phyloP scores from a whole-genome alignment of 768 basidiomycete species.

The Suillus americanus region DNA sequence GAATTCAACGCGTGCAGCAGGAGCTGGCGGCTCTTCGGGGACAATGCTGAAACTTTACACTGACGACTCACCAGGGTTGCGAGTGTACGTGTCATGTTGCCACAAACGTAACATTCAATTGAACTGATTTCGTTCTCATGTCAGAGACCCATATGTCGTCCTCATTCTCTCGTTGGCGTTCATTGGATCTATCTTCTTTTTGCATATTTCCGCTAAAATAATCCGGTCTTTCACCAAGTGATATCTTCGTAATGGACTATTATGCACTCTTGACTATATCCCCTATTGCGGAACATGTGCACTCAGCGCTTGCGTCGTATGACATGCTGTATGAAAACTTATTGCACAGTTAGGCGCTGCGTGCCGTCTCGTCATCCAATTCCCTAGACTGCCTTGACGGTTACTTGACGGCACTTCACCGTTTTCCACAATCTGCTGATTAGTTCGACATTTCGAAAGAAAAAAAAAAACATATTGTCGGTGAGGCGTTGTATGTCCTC shows the following conservation, averaged over 20 bases:
- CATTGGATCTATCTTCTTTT: constrained; percentile 98
- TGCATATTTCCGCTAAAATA: constrained; percentile 94
- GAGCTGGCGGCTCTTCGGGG: constrained; percentile 94
- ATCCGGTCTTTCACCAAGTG: constrained; percentile 89
- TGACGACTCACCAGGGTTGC: constrained; percentile 93
- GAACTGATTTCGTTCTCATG: constrained; percentile 9
- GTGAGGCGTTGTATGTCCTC: neutral
- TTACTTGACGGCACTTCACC: neutral
- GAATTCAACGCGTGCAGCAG: constrained; percentile 87
- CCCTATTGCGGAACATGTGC: neutral
- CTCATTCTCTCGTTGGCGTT: constrained; percentile 94
- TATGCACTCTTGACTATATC: constrained; percentile 1
- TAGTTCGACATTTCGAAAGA: neutral
- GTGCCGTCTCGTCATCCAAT: neutral
- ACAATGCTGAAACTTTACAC: constrained; percentile 99
- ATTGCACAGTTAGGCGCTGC: neutral
- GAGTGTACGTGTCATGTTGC: constrained; percentile 71
- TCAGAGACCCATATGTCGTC: constrained; percentile 94
- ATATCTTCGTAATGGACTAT: constrained; percentile 15
- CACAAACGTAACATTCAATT: neutral
- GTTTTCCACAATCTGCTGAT: neutral
- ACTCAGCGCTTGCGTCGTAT: neutral
- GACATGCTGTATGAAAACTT: neutral
- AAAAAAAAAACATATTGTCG: too few relatives aligned
- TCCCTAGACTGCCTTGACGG: neutral